Base-by-base conservation (phyloP, 805 yeast genomes). In the Pichia paraexigua region DNA sequence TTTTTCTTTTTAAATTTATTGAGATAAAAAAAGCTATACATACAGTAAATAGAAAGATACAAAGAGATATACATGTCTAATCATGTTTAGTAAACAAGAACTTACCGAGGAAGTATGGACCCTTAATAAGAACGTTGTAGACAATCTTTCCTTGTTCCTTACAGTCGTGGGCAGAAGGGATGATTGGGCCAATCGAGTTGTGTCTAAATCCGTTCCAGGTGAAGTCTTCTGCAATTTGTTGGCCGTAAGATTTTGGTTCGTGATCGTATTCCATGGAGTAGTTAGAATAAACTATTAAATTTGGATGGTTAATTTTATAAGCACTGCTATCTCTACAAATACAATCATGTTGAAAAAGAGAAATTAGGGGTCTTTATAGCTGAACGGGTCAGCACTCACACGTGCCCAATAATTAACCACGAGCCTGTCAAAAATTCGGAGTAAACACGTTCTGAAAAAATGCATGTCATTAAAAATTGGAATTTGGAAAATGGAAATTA, bases 161-260 rank as follows among this genome's bases (percentile, higher is more conserved):
- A 2, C 37, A 6, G 18, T 43, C 47, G 10, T 20, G 3, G 12
- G 25, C 39, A 15, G 45, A 17, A 22, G 53, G 53, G 17, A 51
- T n/a, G 20, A 51, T 43, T 15, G 47, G 39, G 11, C 43, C 44
- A 28, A 41, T 12, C 3, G 35, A 30, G 24, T 30, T 51, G 15
- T 37, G 10, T 30, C 39, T 44, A 17, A 43, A 47, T 7, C 53
- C 53, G n/a, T 43, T 15, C 15, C 40, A 28, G 18, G 48, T 47
- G 24, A 51, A 47, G 15, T 51, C 53, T 7, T 51, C 50, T 40
- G 21, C 45, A 45, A 47, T 40, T 51, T 51, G 53, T 39, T 47
- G 37, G 25, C 45, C 42, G 43, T 51, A 51, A n/a, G 50, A 24
- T 32, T 43, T 51, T 11, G 22, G 22, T 30, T 51, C 53, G 46